Percentiles rank a stretch among this genome's conserved stretches.
phyloP scores from a whole-genome alignment of 176 grass and related monocot species.

The Pharus latifolius region DNA sequence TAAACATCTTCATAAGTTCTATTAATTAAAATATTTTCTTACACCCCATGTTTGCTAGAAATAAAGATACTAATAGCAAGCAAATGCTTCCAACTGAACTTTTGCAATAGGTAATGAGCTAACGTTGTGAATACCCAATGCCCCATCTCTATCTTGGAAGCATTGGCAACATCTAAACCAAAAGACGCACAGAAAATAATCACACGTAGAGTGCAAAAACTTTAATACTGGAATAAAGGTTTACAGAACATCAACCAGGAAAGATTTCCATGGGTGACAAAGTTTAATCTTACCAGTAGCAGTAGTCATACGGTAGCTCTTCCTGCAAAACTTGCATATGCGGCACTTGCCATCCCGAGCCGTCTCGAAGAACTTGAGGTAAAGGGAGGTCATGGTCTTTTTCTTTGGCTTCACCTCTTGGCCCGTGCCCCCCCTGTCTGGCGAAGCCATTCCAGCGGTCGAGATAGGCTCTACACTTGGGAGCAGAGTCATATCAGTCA shows the following conservation, averaged over 20 bases:
- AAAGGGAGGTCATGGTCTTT: slow-evolving; percentile 89
- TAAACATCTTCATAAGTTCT: not conserved
- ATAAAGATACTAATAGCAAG: not conserved
- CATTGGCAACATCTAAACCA: no score
- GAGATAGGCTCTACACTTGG: slow-evolving; percentile 28
- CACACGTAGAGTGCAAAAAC: no score
- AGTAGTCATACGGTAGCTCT: slow-evolving; percentile 85
- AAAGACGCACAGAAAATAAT: no score
- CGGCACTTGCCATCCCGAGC: slow-evolving; percentile 67
- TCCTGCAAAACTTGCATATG: slow-evolving; percentile 77
- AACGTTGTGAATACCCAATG: no score
- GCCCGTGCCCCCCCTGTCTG: slow-evolving; percentile 13
- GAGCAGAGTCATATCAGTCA: slow-evolving; percentile 62
- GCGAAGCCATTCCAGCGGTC: slow-evolving; percentile 5
- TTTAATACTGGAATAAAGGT: no score
- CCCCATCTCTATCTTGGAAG: no score
- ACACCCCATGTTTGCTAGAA: not conserved
- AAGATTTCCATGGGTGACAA: no score
- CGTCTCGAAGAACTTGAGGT: slow-evolving; percentile 82
- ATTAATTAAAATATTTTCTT: not conserved
- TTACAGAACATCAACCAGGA: no score
- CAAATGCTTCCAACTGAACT: not conserved
- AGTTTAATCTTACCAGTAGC: slow-evolving; percentile 94
- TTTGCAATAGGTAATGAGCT: no score
- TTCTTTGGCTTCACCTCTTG: slow-evolving; percentile 45